Percentiles rank a stretch among this genome's conserved stretches.
phyloP scores from a whole-genome alignment of 768 basidiomycete species.

The Termitomyces bulborhizus region DNA sequence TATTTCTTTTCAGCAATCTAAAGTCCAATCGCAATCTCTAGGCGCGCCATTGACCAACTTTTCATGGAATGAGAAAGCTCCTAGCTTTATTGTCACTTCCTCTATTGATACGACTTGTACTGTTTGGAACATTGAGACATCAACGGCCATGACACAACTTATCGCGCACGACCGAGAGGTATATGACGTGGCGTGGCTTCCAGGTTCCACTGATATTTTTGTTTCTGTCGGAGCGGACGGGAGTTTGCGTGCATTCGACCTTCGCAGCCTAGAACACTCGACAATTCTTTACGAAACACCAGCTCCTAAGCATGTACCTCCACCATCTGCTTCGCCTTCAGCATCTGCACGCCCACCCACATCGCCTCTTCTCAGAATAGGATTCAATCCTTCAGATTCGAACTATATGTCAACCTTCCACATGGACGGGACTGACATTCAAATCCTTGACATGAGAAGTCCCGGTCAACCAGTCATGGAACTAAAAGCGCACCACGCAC shows the following conservation, averaged over 20 bases:
- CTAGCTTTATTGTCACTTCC: conserved; percentile 90
- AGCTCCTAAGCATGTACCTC: conserved; percentile 64
- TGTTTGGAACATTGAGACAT: conserved; percentile 96
- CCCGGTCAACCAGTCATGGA: conserved; percentile 96
- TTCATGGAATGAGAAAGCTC: conserved; percentile 94
- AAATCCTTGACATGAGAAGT: conserved; percentile 95
- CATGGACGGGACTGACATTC: conserved; percentile 83
- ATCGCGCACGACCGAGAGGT: conserved; percentile 96
- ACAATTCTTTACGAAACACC: conserved; percentile 97
- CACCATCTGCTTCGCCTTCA: conserved; percentile 51
- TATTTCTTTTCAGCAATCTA: conserved; percentile 59
- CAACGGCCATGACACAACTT: conserved; percentile 91
- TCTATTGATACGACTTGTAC: conserved; percentile 99
- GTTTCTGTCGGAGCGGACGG: conserved; percentile 98
- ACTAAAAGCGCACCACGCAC: conserved; percentile 73
- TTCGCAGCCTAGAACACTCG: conserved; percentile 94
- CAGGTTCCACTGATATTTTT: conserved; percentile 92
- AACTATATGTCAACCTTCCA: conserved; percentile 98
- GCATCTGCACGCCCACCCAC: conserved; percentile 64
- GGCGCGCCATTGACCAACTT: conserved; percentile 94
- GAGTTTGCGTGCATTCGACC: conserved; percentile 91
- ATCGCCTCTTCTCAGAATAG: conserved; percentile 78
- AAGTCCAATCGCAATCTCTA: conserved; percentile 77
- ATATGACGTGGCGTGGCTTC: conserved; percentile 98
- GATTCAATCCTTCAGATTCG: conserved; percentile 86